Evolutionary conservation across 1,284 basidiomycete genomes (phyloP).

Genomic region (Rhodotorula sp.): DNA sequence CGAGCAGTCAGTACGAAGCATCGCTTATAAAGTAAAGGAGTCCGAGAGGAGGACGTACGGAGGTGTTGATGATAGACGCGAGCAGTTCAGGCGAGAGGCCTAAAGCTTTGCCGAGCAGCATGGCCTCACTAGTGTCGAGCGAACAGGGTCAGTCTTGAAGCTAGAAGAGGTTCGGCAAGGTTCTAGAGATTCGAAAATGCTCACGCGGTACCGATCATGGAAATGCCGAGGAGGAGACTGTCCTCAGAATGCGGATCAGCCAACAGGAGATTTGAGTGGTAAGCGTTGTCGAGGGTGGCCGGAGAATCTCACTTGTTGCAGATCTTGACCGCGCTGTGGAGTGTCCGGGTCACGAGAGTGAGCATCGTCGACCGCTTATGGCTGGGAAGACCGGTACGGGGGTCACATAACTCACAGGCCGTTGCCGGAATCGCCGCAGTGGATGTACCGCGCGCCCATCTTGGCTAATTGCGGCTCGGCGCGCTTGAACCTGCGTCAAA

Average conservation of each 20-base stretch:
- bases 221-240: constrained; percentile 44
- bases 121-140: constrained; percentile 61
- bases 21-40: too few relatives aligned
- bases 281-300: too few relatives aligned
- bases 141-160: background rate
- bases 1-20: background rate
- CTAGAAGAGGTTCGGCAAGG: background rate
- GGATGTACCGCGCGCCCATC: constrained; percentile 78
- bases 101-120: constrained; percentile 74
- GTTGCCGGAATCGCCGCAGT: constrained; percentile 79
- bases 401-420: constrained; percentile 55
- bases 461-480: constrained; percentile 57
- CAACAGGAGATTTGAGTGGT: background rate
- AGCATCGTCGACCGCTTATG: too few relatives aligned
- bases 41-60: constrained; percentile 58
- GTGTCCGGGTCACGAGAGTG: too few relatives aligned
- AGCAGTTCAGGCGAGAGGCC: constrained; percentile 71
- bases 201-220: constrained; percentile 44
- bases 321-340: constrained; percentile 66
- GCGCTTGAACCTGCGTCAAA: constrained; percentile 49
- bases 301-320: constrained; percentile 63
- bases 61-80: constrained; percentile 76
- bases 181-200: background rate
- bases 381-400: too few relatives aligned
- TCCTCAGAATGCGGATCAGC: too few relatives aligned